Evolutionary conservation across 2,329 filamentous ascomycete genomes (phyloP).

Genomic region (Ustilaginoidea virens): DNA sequence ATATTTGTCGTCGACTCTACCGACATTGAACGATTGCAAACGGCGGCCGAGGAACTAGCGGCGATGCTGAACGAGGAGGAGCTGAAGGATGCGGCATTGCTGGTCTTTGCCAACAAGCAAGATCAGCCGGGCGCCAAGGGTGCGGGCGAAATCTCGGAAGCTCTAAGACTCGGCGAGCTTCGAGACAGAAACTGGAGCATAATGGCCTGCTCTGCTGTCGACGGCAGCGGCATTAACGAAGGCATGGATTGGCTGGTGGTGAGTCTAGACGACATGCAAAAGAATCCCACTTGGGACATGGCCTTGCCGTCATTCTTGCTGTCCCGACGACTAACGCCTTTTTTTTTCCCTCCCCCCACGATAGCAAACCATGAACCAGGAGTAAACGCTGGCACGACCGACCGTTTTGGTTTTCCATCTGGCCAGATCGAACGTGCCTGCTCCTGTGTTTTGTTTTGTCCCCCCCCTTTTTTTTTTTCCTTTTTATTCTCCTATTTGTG

Average conservation of each 20-base stretch:
- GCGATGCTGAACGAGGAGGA: conserved; percentile 98
- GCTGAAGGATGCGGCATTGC: conserved; percentile 74
- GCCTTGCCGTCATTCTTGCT: background rate
- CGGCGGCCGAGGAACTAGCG: conserved; percentile 79
- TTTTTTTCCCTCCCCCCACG: too few species aligned
- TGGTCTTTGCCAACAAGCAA: conserved; percentile 98
- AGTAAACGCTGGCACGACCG: conserved; percentile 9
- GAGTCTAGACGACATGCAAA: conserved; percentile 16
- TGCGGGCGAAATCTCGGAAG: conserved; percentile 91
- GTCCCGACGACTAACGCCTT: background rate
- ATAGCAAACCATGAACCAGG: conserved; percentile 22
- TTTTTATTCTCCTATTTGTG: conserved; percentile 1
- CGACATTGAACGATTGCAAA: conserved; percentile 88
- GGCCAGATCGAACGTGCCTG: too few species aligned
- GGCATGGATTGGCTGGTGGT: conserved; percentile 99
- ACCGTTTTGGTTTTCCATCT: background rate
- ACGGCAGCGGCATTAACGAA: conserved; percentile 85
- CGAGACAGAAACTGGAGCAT: conserved; percentile 99
- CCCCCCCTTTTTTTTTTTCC: conserved; percentile 4
- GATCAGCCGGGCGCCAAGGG: conserved; percentile 95
- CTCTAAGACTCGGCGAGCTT: conserved; percentile 74
- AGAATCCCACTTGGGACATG: background rate
- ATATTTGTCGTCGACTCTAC: conserved; percentile 98
- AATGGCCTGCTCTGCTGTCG: conserved; percentile 90
- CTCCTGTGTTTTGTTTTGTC: too few species aligned